These are phyloP conservation scores for Sporothrix brasiliensis DNA, from an alignment of 2,329 filamentous ascomycete genomes.

Conservation along the genomic window DNA sequence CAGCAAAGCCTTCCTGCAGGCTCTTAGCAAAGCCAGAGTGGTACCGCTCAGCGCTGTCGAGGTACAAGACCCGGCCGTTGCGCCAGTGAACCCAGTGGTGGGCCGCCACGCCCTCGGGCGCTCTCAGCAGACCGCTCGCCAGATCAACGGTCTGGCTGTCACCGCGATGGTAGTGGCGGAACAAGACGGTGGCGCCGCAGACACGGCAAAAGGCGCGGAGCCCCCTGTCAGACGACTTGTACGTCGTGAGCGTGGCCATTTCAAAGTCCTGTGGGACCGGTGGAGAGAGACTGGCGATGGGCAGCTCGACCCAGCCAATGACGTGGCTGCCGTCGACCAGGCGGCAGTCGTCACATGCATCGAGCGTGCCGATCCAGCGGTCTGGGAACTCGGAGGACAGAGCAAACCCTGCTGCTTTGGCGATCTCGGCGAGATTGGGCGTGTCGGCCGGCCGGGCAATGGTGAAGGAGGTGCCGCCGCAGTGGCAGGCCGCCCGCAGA, in stretches of 20 bases:
- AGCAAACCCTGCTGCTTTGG: no score
- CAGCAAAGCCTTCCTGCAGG: neutral
- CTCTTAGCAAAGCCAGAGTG: slow-evolving; percentile 6
- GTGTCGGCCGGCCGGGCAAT: neutral
- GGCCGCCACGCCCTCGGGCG: neutral
- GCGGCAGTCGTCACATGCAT: slow-evolving; percentile 9
- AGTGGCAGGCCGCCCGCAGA: neutral
- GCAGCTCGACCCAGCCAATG: slow-evolving; percentile 11
- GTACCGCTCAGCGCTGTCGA: neutral
- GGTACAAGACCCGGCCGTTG: neutral
- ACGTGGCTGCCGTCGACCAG: neutral
- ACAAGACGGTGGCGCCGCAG: slow-evolving; percentile 7
- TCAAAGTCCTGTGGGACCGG: neutral
- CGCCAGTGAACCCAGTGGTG: slow-evolving; percentile 14
- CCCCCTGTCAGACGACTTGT: neutral
- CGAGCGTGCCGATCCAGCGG: slow-evolving; percentile 14
- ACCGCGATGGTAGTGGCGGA: neutral
- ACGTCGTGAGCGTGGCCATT: neutral
- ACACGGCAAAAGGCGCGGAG: slow-evolving; percentile 1
- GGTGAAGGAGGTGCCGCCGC: neutral
- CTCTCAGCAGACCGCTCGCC: neutral
- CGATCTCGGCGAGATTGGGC: neutral
- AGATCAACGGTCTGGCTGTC: neutral
- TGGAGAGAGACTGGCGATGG: neutral
- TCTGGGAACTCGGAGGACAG: slow-evolving; percentile 1